Evolutionary conservation across 768 basidiomycete genomes (phyloP).

Genomic region (Lactarius tabidus): DNA sequence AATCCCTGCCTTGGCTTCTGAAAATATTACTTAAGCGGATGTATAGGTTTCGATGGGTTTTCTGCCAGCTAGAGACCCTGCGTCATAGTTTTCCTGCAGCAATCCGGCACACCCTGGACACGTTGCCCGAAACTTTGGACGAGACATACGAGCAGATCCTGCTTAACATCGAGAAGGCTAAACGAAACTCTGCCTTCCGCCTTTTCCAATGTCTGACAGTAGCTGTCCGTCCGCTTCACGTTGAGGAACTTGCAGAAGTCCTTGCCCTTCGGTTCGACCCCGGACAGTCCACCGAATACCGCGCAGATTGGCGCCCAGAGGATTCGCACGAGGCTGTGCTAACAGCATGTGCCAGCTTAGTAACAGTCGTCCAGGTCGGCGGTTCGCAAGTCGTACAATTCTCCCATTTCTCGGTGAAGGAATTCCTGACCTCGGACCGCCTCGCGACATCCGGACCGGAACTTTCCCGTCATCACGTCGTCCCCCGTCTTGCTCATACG

Average conservation of each 20-base stretch:
- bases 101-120: not conserved
- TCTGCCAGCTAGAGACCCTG: not conserved
- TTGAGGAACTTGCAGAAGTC: conserved; percentile 2
- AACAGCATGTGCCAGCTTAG: not conserved
- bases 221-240: not conserved
- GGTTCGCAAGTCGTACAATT: not conserved
- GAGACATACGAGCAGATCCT: not conserved
- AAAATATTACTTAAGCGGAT: not conserved
- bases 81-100: not conserved
- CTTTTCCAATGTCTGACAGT: not conserved
- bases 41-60: not conserved
- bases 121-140: not conserved
- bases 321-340: not conserved
- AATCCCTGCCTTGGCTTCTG: not conserved
- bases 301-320: not conserved
- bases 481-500: not conserved
- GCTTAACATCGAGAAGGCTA: not conserved
- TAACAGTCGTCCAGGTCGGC: not conserved
- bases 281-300: not conserved
- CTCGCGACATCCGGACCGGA: not conserved
- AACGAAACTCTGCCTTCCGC: not conserved
- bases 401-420: not conserved
- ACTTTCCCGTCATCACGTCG: not conserved
- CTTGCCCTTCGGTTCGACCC: not conserved
- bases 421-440: not conserved